A percentile compares a stretch with the other conserved stretches of the same genome.
Conservation (phyloP, 495 filamentous ascomycete species). For the Penicillium cataractarum region DNA sequence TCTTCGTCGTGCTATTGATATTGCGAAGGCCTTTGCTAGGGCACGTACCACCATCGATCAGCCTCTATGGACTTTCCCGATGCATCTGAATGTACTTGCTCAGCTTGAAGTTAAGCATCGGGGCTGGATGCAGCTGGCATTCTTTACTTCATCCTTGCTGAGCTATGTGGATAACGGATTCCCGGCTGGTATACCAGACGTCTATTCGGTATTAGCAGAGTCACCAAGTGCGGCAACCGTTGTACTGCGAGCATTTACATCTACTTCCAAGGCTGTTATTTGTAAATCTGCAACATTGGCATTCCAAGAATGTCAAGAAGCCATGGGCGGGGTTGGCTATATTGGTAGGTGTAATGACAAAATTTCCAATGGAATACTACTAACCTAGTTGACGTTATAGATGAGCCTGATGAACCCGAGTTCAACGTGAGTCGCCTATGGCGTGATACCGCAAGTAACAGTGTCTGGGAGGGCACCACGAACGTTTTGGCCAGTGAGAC, state of each 20-base stretch:
- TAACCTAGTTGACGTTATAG: not conserved
- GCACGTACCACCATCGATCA: conserved; percentile 53
- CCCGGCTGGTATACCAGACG: conserved; percentile 5
- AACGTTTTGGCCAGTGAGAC: conserved; percentile 67
- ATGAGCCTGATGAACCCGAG: conserved; percentile 43
- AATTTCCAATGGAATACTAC: not conserved
- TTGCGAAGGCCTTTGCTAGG: conserved; percentile 58
- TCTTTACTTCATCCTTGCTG: conserved; percentile 61
- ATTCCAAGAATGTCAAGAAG: conserved; percentile 66
- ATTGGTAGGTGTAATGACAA: conserved; percentile 45
- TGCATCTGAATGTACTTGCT: conserved; percentile 63
- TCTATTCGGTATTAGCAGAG: conserved; percentile 22
- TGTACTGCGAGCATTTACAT: conserved; percentile 64
- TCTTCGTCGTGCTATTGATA: conserved; percentile 61
- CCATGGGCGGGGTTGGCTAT: conserved; percentile 73
- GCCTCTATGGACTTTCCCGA: conserved; percentile 53
- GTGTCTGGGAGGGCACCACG: conserved; percentile 77
- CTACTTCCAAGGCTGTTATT: conserved; percentile 63
- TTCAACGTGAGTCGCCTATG: conserved; percentile 65
- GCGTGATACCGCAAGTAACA: conserved; percentile 63
- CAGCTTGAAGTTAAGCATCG: conserved; percentile 54
- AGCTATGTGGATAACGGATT: conserved; percentile 52
- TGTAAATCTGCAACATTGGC: conserved; percentile 57
- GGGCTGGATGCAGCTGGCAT: conserved; percentile 59
- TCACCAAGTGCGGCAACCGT: conserved; percentile 27